Conservation (phyloP, 768 basidiomycete genomes). For the Mycena leptocephala region DNA sequence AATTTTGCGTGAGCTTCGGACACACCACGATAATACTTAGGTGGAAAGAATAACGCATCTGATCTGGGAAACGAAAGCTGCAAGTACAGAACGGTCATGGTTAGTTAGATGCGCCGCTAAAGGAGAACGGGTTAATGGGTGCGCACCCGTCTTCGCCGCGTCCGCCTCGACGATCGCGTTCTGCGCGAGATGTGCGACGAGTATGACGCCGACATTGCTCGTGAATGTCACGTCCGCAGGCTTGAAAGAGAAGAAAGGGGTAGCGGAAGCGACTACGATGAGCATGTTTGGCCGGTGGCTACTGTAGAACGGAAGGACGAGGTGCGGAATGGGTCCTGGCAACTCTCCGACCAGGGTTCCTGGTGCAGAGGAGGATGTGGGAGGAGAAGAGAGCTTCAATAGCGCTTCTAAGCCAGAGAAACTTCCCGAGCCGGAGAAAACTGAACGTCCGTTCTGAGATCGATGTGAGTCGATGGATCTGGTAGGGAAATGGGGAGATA, state of each 20-base stretch:
- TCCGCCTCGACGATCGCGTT: constrained; percentile 25
- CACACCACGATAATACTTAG: background rate
- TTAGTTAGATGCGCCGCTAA: background rate
- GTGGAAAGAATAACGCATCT: constrained; percentile 19
- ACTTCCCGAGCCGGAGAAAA: constrained; percentile 5
- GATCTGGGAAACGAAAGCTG: constrained; percentile 33
- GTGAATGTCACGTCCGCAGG: constrained; percentile 18
- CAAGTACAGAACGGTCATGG: too few relatives aligned
- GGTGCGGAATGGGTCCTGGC: background rate
- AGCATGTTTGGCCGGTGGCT: constrained; percentile 20
- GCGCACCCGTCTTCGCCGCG: constrained; percentile 27
- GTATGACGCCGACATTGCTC: constrained; percentile 21
- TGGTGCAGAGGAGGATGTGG: too few relatives aligned
- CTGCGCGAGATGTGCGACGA: constrained; percentile 16
- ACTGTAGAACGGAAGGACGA: constrained; percentile 24
- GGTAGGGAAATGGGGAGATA: background rate
- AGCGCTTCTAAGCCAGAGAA: constrained; percentile 7
- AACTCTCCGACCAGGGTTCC: background rate
- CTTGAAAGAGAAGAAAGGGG: constrained; percentile 9
- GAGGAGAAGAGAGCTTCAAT: background rate
- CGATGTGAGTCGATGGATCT: background rate
- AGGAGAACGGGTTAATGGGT: background rate
- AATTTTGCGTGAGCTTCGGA: background rate
- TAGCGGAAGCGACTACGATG: constrained; percentile 16
- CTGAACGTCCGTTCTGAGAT: constrained; percentile 8